Percentiles rank a stretch among this genome's conserved stretches.
Conservation (phyloP, 495 filamentous ascomycete species). For the Neurospora sp. region DNA sequence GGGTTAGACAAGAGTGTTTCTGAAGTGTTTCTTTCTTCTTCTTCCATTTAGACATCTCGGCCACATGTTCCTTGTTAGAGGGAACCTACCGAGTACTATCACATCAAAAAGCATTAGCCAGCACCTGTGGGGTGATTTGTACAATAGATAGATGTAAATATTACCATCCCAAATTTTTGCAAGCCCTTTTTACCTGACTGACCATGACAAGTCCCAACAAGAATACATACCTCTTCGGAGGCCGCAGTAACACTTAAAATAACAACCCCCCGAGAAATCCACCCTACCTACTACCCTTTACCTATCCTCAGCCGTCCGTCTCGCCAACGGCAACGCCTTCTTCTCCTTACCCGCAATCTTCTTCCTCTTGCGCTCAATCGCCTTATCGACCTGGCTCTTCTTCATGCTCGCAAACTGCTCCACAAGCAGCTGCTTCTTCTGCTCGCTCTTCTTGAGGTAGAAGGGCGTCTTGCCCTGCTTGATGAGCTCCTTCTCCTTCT, state of each 20-base stretch:
- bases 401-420: conserved; percentile 74
- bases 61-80: neutral
- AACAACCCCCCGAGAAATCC: neutral
- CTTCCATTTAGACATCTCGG: neutral
- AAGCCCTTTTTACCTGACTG: neutral
- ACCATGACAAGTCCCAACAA: neutral
- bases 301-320: conserved; percentile 37
- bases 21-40: neutral
- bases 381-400: conserved; percentile 67
- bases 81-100: neutral
- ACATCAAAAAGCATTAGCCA: neutral
- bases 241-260: neutral
- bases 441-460: conserved; percentile 81
- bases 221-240: neutral
- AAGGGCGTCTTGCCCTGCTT: conserved; percentile 86
- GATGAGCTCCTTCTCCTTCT: conserved; percentile 73
- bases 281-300: neutral
- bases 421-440: conserved; percentile 72
- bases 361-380: conserved; percentile 73
- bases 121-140: neutral
- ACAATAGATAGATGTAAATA: neutral
- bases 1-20: neutral
- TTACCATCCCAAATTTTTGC: neutral
- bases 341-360: conserved; percentile 73
- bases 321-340: conserved; percentile 61